These are phyloP conservation scores for Fusarium anguioides DNA, from an alignment of 2,329 filamentous ascomycete genomes.

Conservation along the genomic window DNA sequence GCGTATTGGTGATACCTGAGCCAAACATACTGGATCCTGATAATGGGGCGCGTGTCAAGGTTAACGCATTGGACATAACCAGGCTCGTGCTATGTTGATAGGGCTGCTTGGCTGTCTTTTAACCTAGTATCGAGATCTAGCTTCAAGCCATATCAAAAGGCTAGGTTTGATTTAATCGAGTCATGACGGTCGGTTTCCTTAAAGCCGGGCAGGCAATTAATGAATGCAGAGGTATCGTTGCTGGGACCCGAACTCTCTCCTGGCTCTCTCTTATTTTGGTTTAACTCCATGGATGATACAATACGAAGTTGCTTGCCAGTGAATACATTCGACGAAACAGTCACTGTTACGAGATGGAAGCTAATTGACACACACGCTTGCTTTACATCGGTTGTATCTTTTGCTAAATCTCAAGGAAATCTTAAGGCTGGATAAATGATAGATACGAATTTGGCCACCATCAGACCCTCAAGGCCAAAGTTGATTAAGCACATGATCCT, in stretches of 20 bases:
- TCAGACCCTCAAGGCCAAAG: no score
- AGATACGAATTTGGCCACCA: no score
- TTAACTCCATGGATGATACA: no score
- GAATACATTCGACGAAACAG: no score
- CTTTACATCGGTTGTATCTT: no score
- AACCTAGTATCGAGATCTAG: constrained; percentile 10
- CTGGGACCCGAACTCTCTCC: neutral
- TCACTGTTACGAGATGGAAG: no score
- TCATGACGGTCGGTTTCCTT: neutral
- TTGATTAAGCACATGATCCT: no score
- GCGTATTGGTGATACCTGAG: neutral
- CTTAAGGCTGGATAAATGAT: no score
- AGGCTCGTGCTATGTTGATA: neutral
- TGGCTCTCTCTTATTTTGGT: no score
- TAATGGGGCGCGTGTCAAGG: neutral
- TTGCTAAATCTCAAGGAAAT: no score
- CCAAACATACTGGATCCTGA: neutral
- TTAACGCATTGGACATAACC: neutral
- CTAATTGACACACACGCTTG: no score
- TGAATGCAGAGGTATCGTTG: neutral
- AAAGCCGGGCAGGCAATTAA: neutral
- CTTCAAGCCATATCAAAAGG: neutral
- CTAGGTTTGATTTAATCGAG: neutral
- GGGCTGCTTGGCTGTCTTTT: neutral
- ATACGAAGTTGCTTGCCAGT: no score